These are phyloP conservation scores for Dipodascus albidus DNA, from an alignment of 805 yeast genomes.

Conservation along the genomic window DNA sequence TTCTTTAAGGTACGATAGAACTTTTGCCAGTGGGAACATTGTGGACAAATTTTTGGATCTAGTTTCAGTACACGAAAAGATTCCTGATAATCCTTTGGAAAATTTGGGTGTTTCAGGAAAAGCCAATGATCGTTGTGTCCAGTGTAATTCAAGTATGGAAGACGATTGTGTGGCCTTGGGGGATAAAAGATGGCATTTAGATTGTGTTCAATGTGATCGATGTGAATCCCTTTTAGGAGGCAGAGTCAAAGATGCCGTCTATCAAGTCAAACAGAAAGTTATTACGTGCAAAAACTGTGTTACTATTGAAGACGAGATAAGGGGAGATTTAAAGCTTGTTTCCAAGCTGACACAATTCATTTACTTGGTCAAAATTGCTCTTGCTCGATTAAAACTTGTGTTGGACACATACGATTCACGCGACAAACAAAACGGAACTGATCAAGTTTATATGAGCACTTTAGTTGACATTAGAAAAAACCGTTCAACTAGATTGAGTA, in stretches of 20 bases:
- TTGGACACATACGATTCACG: constrained; percentile 19
- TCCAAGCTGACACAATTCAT: constrained; percentile 63
- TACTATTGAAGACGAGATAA: constrained; percentile 26
- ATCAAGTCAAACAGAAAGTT: constrained; percentile 26
- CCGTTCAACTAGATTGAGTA: constrained; percentile 61
- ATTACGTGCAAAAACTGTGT: constrained; percentile 50
- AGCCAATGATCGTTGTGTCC: constrained; percentile 64
- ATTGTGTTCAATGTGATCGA: constrained; percentile 55
- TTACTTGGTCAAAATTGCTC: constrained; percentile 72
- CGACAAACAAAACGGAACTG: constrained; percentile 8
- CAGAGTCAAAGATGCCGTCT: constrained; percentile 8
- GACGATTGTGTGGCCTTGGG: constrained; percentile 56
- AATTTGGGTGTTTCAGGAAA: constrained; percentile 20
- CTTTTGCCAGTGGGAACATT: constrained; percentile 46
- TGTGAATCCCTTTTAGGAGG: constrained; percentile 37
- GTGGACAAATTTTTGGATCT: constrained; percentile 51
- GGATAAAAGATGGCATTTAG: constrained; percentile 68
- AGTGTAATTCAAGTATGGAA: constrained; percentile 70
- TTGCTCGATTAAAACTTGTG: constrained; percentile 48
- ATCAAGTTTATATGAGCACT: constrained; percentile 47
- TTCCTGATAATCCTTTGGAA: constrained; percentile 25
- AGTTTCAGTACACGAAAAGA: constrained; percentile 36
- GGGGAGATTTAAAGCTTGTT: constrained; percentile 37
- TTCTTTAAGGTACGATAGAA: constrained; percentile 40
- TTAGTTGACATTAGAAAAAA: constrained; percentile 66